Conservation (phyloP, 108 stramenopile species). For the Cyclotella sp. region DNA sequence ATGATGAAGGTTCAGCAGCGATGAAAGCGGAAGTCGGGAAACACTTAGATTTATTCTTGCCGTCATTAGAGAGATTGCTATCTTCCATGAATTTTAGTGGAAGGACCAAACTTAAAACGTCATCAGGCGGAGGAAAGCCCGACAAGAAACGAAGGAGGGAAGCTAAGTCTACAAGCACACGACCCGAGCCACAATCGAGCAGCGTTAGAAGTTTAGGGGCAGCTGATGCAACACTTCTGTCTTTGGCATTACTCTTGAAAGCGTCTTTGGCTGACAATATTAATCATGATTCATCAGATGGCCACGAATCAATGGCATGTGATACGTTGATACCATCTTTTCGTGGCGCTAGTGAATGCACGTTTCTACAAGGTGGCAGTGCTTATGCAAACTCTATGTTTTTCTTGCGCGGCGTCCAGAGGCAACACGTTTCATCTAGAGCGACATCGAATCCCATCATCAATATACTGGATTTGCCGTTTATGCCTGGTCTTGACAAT, state of each 20-base stretch:
- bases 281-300: background rate
- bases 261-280: conserved; percentile 28
- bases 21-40: conserved; percentile 39
- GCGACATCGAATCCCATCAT: conserved; percentile 15
- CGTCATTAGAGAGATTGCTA: conserved; percentile 41
- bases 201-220: conserved; percentile 24
- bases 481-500: conserved; percentile 20
- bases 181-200: conserved; percentile 6
- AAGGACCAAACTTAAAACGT: conserved; percentile 10
- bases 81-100: conserved; percentile 39
- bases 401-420: conserved; percentile 29
- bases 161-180: conserved; percentile 16
- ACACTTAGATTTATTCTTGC: conserved; percentile 41
- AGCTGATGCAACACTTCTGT: conserved; percentile 45
- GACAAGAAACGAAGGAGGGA: conserved; percentile 45
- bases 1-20: conserved; percentile 5
- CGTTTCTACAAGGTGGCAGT: conserved; percentile 39
- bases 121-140: background rate
- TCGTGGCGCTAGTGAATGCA: conserved; percentile 35
- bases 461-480: conserved; percentile 40
- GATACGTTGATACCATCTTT: conserved; percentile 31
- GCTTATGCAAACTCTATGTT: conserved; percentile 36
- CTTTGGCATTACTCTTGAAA: conserved; percentile 37
- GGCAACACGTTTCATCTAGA: background rate
- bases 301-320: conserved; percentile 1